Base-by-base conservation (phyloP, 768 basidiomycete species). In the Hysterangium stoloniferum region DNA sequence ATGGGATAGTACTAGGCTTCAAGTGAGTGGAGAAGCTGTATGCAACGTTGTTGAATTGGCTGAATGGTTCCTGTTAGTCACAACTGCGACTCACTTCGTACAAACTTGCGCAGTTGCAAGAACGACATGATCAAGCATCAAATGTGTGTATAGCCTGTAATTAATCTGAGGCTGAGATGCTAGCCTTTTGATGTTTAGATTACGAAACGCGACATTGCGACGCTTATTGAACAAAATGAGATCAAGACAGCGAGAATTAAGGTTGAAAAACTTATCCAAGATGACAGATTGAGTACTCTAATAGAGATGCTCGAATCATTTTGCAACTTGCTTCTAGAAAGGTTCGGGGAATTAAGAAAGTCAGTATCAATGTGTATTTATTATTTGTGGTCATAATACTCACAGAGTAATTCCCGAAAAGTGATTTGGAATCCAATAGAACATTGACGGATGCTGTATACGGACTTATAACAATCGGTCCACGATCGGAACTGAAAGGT, bases 221-320 rank as follows among this genome's bases (percentile, higher is more conserved):
- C 75, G 11, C 64, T 82, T 15, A 69, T 89, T 35, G 73, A 76
- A 45, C 77, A 82, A 55, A 74, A 75, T 33, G 77, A 83, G 48
- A 66, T 83, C 46, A 69, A 68, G 13, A 64, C 84, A 27, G 86
- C 86, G 11, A 77, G 85, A 41, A 73, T 76, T n/a, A 87, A 86
- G 66, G 82, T 82, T 1, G 81, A 82, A 61, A 79, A 74, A 58
- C 62, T 84, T 42, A 74, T 84, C 22, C 68, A 74, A 34, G 82
- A 85, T 41, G 84, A 87, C 58, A 66, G 70, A 7, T 68, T 73
- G 54, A 76, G 73, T 7, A 80, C 84, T 58, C 57, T 86, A n/a
- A 58, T 86, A 53, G 82, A 81, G 62, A 70, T 73, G 24, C 51
- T 88, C 53, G 84, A 80, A 62, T 79, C 79, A 75, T 71, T 83